Conservation (phyloP, 208 protist genomes). For the Trypanosoma cruzi region DNA sequence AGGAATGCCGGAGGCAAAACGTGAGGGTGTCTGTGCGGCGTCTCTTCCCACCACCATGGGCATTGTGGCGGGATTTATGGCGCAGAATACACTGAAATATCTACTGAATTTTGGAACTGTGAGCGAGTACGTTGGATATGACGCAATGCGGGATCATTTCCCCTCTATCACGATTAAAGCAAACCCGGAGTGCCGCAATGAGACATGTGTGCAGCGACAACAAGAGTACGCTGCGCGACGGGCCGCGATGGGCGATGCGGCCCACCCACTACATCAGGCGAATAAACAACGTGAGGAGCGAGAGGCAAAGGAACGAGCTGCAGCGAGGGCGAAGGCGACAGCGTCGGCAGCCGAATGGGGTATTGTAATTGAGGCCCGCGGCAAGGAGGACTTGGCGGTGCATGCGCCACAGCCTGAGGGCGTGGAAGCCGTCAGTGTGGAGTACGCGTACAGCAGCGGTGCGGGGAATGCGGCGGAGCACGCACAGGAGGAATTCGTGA, state of each 20-base stretch:
- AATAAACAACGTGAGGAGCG: conserved; percentile 46
- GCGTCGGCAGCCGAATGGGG: conserved; percentile 81
- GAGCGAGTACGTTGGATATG: conserved; percentile 95
- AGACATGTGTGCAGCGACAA: conserved; percentile 75
- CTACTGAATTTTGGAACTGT: conserved; percentile 93
- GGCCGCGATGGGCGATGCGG: conserved; percentile 37
- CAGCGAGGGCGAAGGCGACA: conserved; percentile 40
- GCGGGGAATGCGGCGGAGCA: conserved; percentile 10
- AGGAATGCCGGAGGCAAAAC: conserved; percentile 91
- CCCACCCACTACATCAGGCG: conserved; percentile 59
- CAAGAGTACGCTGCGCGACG: conserved; percentile 51
- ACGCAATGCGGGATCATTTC: conserved; percentile 95
- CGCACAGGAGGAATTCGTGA: conserved; percentile 30
- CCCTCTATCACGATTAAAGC: conserved; percentile 90
- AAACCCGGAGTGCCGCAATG: conserved; percentile 91
- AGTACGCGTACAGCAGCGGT: conserved; percentile 39
- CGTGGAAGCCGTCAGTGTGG: conserved; percentile 33
- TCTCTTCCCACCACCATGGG: conserved; percentile 98
- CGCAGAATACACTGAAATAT: conserved; percentile 97
- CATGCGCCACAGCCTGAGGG: not conserved
- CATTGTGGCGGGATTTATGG: conserved; percentile 95
- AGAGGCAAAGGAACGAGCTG: conserved; percentile 37
- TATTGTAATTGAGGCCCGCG: conserved; percentile 63
- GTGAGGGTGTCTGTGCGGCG: conserved; percentile 97
- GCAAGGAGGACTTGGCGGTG: conserved; percentile 25